Evolutionary conservation across 2,329 filamentous ascomycete species (phyloP).

Genomic region (Sphaerostilbella broomeana): DNA sequence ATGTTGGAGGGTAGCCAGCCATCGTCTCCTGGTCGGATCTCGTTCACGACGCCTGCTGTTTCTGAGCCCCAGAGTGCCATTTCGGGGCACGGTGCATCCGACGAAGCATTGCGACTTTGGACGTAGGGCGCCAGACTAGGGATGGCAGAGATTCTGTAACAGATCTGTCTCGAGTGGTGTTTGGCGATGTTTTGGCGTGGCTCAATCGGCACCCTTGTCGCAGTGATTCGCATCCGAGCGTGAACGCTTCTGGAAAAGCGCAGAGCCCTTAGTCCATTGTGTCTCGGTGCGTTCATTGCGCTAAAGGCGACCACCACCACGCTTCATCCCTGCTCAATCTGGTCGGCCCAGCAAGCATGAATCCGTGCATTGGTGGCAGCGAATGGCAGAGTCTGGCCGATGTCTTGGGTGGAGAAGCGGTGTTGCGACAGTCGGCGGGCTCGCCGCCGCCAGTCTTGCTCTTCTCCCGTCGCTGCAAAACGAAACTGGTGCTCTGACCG

Average conservation of each 20-base stretch:
- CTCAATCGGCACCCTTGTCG: constrained; percentile 10
- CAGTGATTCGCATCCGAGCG: constrained; percentile 7
- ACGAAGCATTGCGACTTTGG: constrained; percentile 15
- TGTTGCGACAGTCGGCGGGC: too few relatives aligned
- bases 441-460: too few relatives aligned
- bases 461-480: too few relatives aligned
- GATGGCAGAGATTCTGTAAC: constrained; percentile 24
- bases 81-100: constrained; percentile 17
- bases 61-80: constrained; percentile 5
- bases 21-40: constrained; percentile 3
- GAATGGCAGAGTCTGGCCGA: too few relatives aligned
- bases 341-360: too few relatives aligned
- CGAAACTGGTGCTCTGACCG: neutral
- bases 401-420: too few relatives aligned
- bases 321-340: too few relatives aligned
- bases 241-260: neutral
- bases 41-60: constrained; percentile 6
- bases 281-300: too few relatives aligned
- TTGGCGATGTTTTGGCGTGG: constrained; percentile 20
- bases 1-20: constrained; percentile 13
- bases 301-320: too few relatives aligned
- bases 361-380: too few relatives aligned
- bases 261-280: too few relatives aligned
- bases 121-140: constrained; percentile 6
- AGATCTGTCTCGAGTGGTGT: constrained; percentile 30